Evolutionary conservation across 495 filamentous ascomycete species (phyloP), one percentile per base, ranked within the genome.

Genomic region (Tuber magnatum): DNA sequence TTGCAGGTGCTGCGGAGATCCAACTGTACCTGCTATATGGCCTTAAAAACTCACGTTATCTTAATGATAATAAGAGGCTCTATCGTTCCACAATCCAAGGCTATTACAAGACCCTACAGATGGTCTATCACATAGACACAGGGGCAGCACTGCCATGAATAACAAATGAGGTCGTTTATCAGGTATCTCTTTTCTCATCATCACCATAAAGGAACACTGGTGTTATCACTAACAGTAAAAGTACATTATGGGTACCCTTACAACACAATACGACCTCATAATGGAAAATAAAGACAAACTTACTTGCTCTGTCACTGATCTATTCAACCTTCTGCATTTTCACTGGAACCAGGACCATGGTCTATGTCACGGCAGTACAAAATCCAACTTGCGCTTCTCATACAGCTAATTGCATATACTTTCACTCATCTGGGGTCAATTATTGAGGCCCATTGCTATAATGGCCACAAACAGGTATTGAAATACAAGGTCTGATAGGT

Each of bases 281-380:
- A 71, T 32, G 39, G 69, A 41, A 41, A 28, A 24, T 8, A 71
- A 71, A 71, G 69, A 71, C 39, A 71, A 71, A 20, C n/a, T 28
- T 24, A 71, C 69, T 32, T 71, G 69, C 69, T 28, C 69, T 20
- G 69, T 71, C 39, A 41, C 69, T 8, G 69, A 71, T 28, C 39
- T 71, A 41, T 71, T 32, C 69, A 28, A 71, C 69, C 69, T 71
- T 71, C 39, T 71, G 69, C 69, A 71, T 41, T 71, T 32, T 41
- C 69, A 71, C 42, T 71, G 6, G 69, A 8, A 41, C 20, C 39
- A 71, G 39, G 69, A 71, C 20, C 5, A 71, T 38, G 39, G 69
- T 41, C 22, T 4, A 24, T 71, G 24, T 41, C 39, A 71, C 39
- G 69, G 39, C 39, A 28, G 22, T 5, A 71, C 39, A 28, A 20